Evolutionary conservation across 2,329 filamentous ascomycete species (phyloP), one percentile per base, ranked within the genome.

Genomic region (Teratosphaeria pseudoeucalypti): DNA sequence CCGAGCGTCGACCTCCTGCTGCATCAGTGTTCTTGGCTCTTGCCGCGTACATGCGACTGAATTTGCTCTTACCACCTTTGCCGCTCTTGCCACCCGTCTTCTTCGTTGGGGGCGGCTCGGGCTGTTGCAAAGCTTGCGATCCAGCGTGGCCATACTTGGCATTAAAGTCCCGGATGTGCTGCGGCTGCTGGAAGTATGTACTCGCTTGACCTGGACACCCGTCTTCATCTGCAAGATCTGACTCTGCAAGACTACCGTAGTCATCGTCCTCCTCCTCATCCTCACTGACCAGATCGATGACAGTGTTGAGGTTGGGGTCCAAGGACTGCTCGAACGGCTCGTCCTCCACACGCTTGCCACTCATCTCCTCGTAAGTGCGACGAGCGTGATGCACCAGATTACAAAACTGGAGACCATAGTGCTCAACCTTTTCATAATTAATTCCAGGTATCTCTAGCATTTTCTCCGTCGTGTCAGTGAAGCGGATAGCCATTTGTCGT

Each of bases 401-500:
- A 43, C 88, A 70, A 62, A 92, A 84, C 57, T 77, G 78, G 37
- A 73, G 75, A 7, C 88, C 88, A 68, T 85, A 84, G 2, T 77
- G 76, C 53, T 78, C 70, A 27, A 90, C 85, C 68, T 84, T 86
- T 29, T 84, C 82, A 1, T 70, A 63, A 58, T 86, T 80, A 60
- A 92, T 86, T 10, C 81, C 82, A 0, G 79, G 79, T 55, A 92
- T 87, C 9, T 73, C 72, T 34, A 74, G 75, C 84, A 94, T 88
- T 60, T 84, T 76, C 16, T 82, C 79, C 10, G 83, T 67, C 9
- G 78, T 83, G 7, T 76, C 78, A 0, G 88, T 88, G 78, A 88
- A 87, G 37, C 78, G 74, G 56, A 90, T 83, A 12, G 83, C 86
- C 87, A 94, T 92, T 65, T 87, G 82, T 39, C 85, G 83, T 56